phyloP scores from a whole-genome alignment of 768 basidiomycete species.

The Coprinellus micaceus region DNA sequence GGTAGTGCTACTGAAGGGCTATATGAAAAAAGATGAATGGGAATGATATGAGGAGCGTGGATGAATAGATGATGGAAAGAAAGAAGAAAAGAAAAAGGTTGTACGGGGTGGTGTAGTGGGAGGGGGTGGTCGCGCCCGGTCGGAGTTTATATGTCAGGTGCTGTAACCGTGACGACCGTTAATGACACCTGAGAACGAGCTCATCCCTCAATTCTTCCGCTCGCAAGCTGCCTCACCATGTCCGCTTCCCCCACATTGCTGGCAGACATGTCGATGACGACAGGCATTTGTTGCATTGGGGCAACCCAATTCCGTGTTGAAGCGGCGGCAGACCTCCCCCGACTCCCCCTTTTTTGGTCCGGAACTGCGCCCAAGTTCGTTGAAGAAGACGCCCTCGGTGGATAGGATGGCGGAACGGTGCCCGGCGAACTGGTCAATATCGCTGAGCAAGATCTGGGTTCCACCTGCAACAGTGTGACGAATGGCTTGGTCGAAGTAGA shows the following conservation, averaged over 20 bases:
- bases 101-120: too few species aligned
- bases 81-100: too few species aligned
- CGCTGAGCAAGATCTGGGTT: conserved; percentile 18
- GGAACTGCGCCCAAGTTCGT: not conserved
- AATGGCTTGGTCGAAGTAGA: conserved; percentile 31
- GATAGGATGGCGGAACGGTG: conserved; percentile 13
- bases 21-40: too few species aligned
- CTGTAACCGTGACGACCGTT: too few species aligned
- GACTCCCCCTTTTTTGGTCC: not conserved
- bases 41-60: too few species aligned
- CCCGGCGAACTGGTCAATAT: conserved; percentile 9
- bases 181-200: too few species aligned
- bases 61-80: too few species aligned
- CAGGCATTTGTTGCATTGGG: not conserved
- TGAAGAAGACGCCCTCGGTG: not conserved
- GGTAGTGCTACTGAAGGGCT: too few species aligned
- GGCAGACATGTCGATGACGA: not conserved
- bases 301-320: not conserved
- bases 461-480: conserved; percentile 19
- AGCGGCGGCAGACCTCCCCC: not conserved
- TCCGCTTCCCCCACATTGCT: not conserved
- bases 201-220: not conserved
- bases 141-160: too few species aligned
- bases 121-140: too few species aligned
- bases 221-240: not conserved